Evolutionary conservation across 352 stramenopile species (phyloP).

Genomic region (Pythium grandisporangium): DNA sequence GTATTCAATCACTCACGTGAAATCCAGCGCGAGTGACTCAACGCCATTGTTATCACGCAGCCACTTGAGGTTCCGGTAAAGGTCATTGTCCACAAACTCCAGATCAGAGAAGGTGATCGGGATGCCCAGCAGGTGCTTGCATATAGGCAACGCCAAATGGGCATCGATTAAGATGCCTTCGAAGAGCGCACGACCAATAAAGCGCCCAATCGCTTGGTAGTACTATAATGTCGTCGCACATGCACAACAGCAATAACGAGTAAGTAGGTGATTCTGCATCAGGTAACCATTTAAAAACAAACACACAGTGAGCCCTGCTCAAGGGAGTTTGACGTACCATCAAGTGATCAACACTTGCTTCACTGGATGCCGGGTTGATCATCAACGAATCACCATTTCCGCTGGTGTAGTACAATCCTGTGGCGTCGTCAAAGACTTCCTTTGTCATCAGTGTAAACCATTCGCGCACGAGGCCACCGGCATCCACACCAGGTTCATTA

Average conservation of each 20-base stretch:
- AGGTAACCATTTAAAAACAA: conserved; percentile 3
- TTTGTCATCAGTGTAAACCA: conserved; percentile 90
- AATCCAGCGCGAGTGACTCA: conserved; percentile 72
- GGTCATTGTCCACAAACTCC: conserved; percentile 84
- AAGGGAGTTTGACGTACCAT: no score
- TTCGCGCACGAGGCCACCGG: conserved; percentile 84
- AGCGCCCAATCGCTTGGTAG: conserved; percentile 82
- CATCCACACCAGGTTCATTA: conserved; percentile 88
- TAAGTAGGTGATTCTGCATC: not conserved
- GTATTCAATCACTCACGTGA: conserved; percentile 58
- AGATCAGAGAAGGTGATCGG: conserved; percentile 88
- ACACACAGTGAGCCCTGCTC: conserved; percentile 6
- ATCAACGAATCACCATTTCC: conserved; percentile 72
- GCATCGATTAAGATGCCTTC: conserved; percentile 83
- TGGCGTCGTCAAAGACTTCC: conserved; percentile 81
- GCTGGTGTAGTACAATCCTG: conserved; percentile 71
- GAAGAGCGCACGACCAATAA: conserved; percentile 83
- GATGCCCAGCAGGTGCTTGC: conserved; percentile 87
- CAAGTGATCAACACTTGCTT: conserved; percentile 79
- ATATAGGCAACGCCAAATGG: conserved; percentile 76
- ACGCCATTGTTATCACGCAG: conserved; percentile 70
- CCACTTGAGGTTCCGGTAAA: conserved; percentile 84
- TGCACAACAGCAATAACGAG: conserved; percentile 9
- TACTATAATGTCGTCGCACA: conserved; percentile 31
- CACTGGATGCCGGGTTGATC: conserved; percentile 74